Conservation (phyloP, 352 stramenopile species). For the Pythium sp. region DNA sequence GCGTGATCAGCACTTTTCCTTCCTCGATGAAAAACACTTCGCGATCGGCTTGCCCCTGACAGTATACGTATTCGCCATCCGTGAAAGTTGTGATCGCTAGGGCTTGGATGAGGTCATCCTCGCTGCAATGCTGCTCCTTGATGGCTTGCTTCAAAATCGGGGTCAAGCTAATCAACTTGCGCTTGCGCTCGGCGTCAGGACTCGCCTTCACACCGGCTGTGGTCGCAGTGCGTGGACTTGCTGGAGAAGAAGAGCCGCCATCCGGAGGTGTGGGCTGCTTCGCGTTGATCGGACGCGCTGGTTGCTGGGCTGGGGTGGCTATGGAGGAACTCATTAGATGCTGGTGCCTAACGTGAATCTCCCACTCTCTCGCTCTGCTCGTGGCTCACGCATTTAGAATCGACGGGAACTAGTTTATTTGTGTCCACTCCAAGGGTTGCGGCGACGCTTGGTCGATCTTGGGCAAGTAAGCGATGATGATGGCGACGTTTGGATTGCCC, state of each 20-base stretch:
- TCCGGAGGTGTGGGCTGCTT: conserved; percentile 5
- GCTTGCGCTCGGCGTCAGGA: conserved; percentile 39
- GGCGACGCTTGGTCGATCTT: not conserved
- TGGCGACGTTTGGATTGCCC: not conserved
- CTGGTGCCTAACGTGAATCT: not conserved
- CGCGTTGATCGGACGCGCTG: not conserved
- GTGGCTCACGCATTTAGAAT: not conserved
- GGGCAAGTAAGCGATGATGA: not conserved
- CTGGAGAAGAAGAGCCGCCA: not conserved
- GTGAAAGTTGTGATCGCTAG: conserved; percentile 32
- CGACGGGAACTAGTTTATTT: not conserved
- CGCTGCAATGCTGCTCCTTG: conserved; percentile 39
- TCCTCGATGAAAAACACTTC: conserved; percentile 73
- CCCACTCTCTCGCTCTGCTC: not conserved
- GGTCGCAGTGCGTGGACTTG: conserved; percentile 9
- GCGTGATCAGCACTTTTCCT: conserved; percentile 67
- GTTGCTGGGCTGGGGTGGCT: not conserved
- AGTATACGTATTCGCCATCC: conserved; percentile 67
- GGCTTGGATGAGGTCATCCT: conserved; percentile 39
- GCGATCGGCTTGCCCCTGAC: conserved; percentile 50
- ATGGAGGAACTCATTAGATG: conserved; percentile 5
- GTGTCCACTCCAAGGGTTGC: not conserved
- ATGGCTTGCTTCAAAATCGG: conserved; percentile 51
- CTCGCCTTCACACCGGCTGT: not conserved
- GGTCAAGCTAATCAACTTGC: conserved; percentile 38